Evolutionary conservation across 495 filamentous ascomycete genomes (phyloP), one percentile per base, ranked within the genome.

Genomic region (Podospora comata): DNA sequence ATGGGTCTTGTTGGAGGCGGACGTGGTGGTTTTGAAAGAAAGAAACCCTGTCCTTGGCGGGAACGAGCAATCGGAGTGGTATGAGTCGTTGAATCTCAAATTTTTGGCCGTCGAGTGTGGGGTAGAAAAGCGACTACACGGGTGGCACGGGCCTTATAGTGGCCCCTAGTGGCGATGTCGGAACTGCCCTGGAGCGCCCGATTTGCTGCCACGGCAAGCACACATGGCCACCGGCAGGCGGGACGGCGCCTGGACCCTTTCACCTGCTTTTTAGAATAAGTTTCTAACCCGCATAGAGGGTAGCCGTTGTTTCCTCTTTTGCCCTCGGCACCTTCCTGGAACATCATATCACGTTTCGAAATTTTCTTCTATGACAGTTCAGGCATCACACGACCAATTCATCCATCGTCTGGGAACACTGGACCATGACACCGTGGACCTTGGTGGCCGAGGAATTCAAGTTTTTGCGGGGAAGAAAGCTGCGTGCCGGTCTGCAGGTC

Each of bases 81-180:
- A 64, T 76, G 74, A 74, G 68, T 74, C 71, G 67, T 55, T 48
- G 56, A 67, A 44, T 28, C 61, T 62, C 56, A 69, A 72, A 70
- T 65, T 68, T 72, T 69, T 63, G 66, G 56, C 58, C 34, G 3
- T 56, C 3, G 73, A 76, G 60, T 79, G 77, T 79, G 77, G 77
- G 76, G 77, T 79, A 67, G 16, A 30, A 30, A 1, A 58, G 27
- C 7, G 60, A 58, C 9, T 59, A 16, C n/a, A 20, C 30, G 32
- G 34, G 11, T 60, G 48, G 74, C 74, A 75, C 74, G 66, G 74
- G 39, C 26, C 67, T 64, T 27, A 67, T 11, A 18, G 32, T 58
- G 74, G 58, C 27, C 48, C 59, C 62, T 18, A 32, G 71, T 75
- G 74, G 74, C 74, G 74, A 75, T 73, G 74, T 75, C 74, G 74